Conservation (phyloP, 2,329 filamentous ascomycete genomes). For the Colletotrichum viniferum region DNA sequence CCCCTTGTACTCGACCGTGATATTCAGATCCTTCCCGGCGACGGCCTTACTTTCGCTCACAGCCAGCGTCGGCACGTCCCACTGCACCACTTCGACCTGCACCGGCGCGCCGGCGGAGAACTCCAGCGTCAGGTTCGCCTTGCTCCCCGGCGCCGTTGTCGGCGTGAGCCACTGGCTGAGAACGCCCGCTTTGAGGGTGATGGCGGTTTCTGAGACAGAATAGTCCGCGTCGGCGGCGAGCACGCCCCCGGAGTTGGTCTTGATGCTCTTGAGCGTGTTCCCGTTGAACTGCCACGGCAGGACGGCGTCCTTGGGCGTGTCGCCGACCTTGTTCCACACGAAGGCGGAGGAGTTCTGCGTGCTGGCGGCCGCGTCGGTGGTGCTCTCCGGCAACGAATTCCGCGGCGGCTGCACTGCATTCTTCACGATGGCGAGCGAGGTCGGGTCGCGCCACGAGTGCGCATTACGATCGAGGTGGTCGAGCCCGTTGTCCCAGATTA, state of each 20-base stretch:
- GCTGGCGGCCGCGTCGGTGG: constrained; percentile 48
- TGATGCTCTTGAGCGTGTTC: constrained; percentile 51
- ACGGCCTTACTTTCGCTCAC: constrained; percentile 21
- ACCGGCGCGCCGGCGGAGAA: constrained; percentile 57
- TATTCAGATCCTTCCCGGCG: constrained; percentile 40
- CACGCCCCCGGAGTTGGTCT: constrained; percentile 24
- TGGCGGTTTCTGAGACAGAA: constrained; percentile 42
- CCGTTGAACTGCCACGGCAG: constrained; percentile 59
- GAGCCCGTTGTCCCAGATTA: constrained; percentile 65
- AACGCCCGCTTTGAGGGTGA: constrained; percentile 53
- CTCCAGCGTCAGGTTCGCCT: constrained; percentile 53
- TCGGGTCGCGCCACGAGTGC: constrained; percentile 54
- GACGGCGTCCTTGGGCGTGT: constrained; percentile 41
- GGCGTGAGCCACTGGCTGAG: constrained; percentile 47
- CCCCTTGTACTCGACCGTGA: constrained; percentile 58
- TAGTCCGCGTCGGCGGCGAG: constrained; percentile 50
- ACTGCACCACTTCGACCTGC: constrained; percentile 55
- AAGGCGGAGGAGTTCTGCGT: constrained; percentile 56
- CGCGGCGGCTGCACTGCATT: constrained; percentile 44
- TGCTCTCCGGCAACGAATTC: constrained; percentile 57
- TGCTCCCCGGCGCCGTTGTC: constrained; percentile 45
- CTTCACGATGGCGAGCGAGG: constrained; percentile 50
- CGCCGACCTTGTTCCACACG: constrained; percentile 57
- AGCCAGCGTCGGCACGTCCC: constrained; percentile 47
- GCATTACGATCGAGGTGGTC: constrained; percentile 58